Evolutionary conservation across 1,139 yeast genomes (phyloP).

Genomic region (Yamadazyma kanchanaburiensis): DNA sequence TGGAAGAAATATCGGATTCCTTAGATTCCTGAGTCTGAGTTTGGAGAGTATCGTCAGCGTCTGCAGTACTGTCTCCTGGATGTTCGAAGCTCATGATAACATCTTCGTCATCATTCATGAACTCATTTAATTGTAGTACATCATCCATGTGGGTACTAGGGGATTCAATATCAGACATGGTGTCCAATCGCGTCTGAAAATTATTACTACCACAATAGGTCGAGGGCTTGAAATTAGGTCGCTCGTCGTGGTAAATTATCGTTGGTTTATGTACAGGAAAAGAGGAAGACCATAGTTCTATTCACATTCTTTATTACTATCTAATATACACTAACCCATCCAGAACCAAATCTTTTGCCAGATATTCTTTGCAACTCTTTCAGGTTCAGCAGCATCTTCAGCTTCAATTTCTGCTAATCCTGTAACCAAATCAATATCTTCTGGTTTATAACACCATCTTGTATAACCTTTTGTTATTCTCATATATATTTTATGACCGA

Average conservation of each 20-base stretch:
- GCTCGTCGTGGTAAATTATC: too few species aligned
- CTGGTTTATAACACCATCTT: constrained; percentile 17
- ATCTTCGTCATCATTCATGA: too few species aligned
- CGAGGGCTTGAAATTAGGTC: too few species aligned
- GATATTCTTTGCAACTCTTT: constrained; percentile 16
- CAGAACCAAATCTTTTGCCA: constrained; percentile 20
- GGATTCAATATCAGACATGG: not conserved
- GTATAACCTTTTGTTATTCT: constrained; percentile 24
- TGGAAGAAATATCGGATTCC: constrained; percentile 2
- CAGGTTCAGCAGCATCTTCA: constrained; percentile 19
- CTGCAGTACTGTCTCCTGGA: not conserved
- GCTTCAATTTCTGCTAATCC: constrained; percentile 20
- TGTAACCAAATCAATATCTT: constrained; percentile 15
- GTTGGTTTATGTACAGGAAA: too few species aligned
- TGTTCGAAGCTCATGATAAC: not conserved
- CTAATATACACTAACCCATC: constrained; percentile 6
- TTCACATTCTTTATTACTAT: not conserved
- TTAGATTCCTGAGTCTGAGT: not conserved
- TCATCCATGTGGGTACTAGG: constrained; percentile 5
- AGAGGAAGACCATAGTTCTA: too few species aligned
- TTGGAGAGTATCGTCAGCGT: not conserved
- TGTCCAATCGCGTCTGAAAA: too few species aligned
- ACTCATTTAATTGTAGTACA: constrained; percentile 52
- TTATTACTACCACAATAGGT: too few species aligned
- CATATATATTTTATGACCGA: constrained; percentile 23